A percentile compares a stretch with the other conserved stretches of the same genome.
phyloP scores from a whole-genome alignment of 805 yeast species.

The Candida berthetii region DNA sequence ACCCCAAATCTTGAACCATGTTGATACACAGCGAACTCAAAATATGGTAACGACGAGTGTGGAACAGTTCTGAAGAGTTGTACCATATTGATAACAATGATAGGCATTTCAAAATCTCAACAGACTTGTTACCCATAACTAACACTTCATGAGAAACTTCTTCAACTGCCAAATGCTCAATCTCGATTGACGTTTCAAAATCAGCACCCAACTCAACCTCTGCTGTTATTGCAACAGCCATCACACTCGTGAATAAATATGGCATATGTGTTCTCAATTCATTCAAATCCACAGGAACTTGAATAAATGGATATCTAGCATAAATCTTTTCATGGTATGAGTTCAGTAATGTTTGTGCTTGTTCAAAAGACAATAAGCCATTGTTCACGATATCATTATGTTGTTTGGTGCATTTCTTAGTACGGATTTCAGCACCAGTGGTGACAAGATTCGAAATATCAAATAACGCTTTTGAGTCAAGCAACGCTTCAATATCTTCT shows the following conservation, averaged over 20 bases:
- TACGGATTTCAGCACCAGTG: slow-evolving; percentile 31
- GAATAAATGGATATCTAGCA: slow-evolving; percentile 50
- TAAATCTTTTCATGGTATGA: slow-evolving; percentile 43
- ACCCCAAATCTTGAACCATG: slow-evolving; percentile 71
- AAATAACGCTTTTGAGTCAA: slow-evolving; percentile 31
- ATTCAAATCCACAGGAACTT: slow-evolving; percentile 38
- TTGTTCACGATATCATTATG: slow-evolving; percentile 44
- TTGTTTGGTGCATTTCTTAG: slow-evolving; percentile 9
- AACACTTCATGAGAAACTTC: slow-evolving; percentile 53
- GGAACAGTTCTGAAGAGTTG: slow-evolving; percentile 76
- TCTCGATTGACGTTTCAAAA: slow-evolving; percentile 34
- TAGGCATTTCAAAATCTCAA: slow-evolving; percentile 60
- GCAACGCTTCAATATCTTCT: slow-evolving; percentile 5
- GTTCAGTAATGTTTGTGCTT: slow-evolving; percentile 50
- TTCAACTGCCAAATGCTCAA: slow-evolving; percentile 49
- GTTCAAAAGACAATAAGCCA: slow-evolving; percentile 52
- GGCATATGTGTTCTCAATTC: slow-evolving; percentile 49
- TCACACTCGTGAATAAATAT: slow-evolving; percentile 53
- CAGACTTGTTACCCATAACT: slow-evolving; percentile 62
- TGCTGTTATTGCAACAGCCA: slow-evolving; percentile 52
- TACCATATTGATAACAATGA: slow-evolving; percentile 71
- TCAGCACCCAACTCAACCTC: slow-evolving; percentile 20
- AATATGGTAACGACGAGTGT: slow-evolving; percentile 71
- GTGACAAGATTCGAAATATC: slow-evolving; percentile 38
- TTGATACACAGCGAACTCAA: slow-evolving; percentile 59